phyloP scores from a whole-genome alignment of 2,329 filamentous ascomycete genomes.

The Pseudomassariella vexata region DNA sequence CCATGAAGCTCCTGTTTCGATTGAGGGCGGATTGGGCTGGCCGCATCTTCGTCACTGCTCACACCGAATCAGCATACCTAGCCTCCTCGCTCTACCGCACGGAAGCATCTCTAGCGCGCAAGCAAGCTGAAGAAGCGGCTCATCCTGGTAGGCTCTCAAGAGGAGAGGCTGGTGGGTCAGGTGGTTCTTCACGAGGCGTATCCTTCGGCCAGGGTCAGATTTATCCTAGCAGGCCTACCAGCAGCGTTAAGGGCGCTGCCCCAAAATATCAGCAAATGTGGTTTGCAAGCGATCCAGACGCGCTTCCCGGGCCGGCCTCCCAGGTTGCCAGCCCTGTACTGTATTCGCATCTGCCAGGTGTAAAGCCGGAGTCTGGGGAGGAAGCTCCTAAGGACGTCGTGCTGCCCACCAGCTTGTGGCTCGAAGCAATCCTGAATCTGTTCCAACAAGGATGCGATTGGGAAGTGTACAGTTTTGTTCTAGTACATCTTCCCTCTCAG shows the following conservation, averaged over 20 bases:
- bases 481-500: conserved; percentile 82
- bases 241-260: conserved; percentile 26
- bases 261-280: conserved; percentile 47
- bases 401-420: conserved; percentile 62
- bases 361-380: conserved; percentile 11
- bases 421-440: conserved; percentile 72
- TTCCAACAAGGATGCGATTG: conserved; percentile 72
- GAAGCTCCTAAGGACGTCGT: conserved; percentile 26
- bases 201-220: conserved; percentile 44
- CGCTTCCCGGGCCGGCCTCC: conserved; percentile 43
- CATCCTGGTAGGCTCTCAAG: conserved; percentile 37
- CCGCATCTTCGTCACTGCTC: conserved; percentile 64
- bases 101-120: conserved; percentile 44
- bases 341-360: conserved; percentile 31
- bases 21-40: conserved; percentile 78
- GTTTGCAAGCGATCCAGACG: conserved; percentile 51
- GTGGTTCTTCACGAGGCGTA: conserved; percentile 43
- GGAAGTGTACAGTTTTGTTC: conserved; percentile 87
- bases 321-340: conserved; percentile 44
- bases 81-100: conserved; percentile 67
- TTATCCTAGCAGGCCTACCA: conserved; percentile 34
- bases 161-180: conserved; percentile 33
- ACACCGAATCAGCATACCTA: conserved; percentile 67
- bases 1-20: conserved; percentile 75
- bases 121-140: conserved; percentile 45